phyloP scores from a whole-genome alignment of 306 rosid genomes.

The peach (Prunus persica) region Prunus_persica_NCBIv2 NC_034011.1:21011501-21012000 shows the following conservation, averaged over 20 bases:
- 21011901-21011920: background rate
- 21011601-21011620: constrained; percentile 71
- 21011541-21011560: constrained; percentile 85
- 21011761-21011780: background rate
- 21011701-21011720: constrained; percentile 61
- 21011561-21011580: constrained; percentile 91
- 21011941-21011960: background rate
- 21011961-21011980: background rate
- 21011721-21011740: constrained; percentile 4
- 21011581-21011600: constrained; percentile 75
- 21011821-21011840: background rate
- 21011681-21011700: constrained; percentile 99
- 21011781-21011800: constrained; percentile 1
- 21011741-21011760: constrained; percentile 17
- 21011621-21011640: constrained; percentile 63
- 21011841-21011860: background rate
- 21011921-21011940: too few species aligned
- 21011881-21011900: background rate
- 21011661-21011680: constrained; percentile 96
- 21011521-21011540: constrained; percentile 74
- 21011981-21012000: background rate
- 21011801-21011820: background rate
- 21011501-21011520: constrained; percentile 54
- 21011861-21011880: background rate
- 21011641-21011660: constrained; percentile 77